phyloP scores from a whole-genome alignment of 352 stramenopile genomes.

The Aphanomyces invadans region DNA sequence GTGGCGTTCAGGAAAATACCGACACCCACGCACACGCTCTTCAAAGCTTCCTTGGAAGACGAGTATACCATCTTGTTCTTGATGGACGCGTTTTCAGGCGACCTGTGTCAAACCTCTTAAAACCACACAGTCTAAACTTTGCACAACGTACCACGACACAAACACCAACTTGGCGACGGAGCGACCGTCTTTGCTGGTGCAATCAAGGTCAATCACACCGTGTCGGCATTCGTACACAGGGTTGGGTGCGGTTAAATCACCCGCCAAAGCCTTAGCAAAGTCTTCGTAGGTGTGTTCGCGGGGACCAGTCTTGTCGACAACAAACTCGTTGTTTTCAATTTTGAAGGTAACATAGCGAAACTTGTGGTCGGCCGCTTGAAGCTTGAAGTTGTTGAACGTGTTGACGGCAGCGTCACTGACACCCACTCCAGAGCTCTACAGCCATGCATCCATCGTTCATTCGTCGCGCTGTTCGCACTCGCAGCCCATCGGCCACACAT shows the following conservation, averaged over 20 bases:
- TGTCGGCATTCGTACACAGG: constrained; percentile 80
- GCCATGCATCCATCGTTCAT: background rate
- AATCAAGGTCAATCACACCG: constrained; percentile 83
- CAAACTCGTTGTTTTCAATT: constrained; percentile 91
- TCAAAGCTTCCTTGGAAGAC: constrained; percentile 92
- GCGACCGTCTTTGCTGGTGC: constrained; percentile 84
- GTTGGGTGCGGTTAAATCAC: constrained; percentile 43
- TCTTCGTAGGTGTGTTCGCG: constrained; percentile 80
- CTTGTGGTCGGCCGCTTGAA: constrained; percentile 88
- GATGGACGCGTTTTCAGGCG: constrained; percentile 87
- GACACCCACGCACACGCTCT: constrained; percentile 90
- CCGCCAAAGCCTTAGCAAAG: constrained; percentile 38
- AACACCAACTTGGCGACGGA: constrained; percentile 88
- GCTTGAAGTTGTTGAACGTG: constrained; percentile 95
- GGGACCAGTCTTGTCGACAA: constrained; percentile 83
- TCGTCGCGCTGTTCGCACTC: background rate
- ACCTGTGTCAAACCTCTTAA: constrained; percentile 40
- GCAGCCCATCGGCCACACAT: background rate
- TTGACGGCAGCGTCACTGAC: constrained; percentile 88
- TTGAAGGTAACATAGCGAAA: constrained; percentile 95
- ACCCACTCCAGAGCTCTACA: constrained; percentile 89
- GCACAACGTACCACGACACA: constrained; percentile 82
- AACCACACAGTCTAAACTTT: background rate
- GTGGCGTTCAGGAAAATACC: constrained; percentile 93
- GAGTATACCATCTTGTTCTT: constrained; percentile 96